These are phyloP conservation scores for Pigoraptor vietnamica DNA, from an alignment of 78 protist genomes.

Conservation along the genomic window DNA sequence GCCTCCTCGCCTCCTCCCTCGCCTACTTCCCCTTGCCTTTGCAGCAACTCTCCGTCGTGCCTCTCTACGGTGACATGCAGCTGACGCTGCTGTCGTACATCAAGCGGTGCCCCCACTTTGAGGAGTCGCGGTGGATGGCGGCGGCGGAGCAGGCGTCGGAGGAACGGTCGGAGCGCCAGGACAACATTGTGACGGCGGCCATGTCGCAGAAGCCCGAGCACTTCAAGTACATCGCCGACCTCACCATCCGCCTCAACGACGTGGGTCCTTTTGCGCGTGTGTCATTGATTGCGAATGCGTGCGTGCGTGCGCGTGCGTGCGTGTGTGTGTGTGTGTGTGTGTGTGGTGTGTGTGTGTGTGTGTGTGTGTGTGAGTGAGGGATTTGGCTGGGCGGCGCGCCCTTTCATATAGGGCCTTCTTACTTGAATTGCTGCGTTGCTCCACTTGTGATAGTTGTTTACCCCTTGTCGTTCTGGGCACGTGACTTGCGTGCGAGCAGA, in stretches of 20 bases:
- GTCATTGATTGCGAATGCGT: neutral
- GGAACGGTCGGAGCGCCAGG: constrained; percentile 17
- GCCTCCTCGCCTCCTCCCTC: neutral
- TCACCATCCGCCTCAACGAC: constrained; percentile 31
- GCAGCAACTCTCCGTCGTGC: constrained; percentile 55
- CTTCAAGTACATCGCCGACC: constrained; percentile 35
- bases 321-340: neutral
- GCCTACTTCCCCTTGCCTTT: neutral
- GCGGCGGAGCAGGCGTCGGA: neutral
- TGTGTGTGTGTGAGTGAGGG: neutral
- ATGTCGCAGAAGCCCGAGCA: constrained; percentile 10
- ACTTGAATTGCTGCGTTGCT: too few relatives aligned
- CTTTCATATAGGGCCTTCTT: too few relatives aligned
- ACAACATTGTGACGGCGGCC: constrained; percentile 36
- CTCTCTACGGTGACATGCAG: constrained; percentile 81
- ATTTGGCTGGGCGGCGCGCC: too few relatives aligned
- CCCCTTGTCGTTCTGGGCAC: too few relatives aligned
- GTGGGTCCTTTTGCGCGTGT: neutral
- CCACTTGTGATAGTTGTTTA: too few relatives aligned
- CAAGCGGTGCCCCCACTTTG: constrained; percentile 46
- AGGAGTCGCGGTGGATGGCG: constrained; percentile 37
- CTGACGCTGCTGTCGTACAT: constrained; percentile 39
- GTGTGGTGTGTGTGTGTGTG: neutral
- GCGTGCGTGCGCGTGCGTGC: neutral
- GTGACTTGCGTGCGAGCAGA: too few relatives aligned